phyloP scores from a whole-genome alignment of 352 stramenopile species.

The Phytophthora tubulina region DNA sequence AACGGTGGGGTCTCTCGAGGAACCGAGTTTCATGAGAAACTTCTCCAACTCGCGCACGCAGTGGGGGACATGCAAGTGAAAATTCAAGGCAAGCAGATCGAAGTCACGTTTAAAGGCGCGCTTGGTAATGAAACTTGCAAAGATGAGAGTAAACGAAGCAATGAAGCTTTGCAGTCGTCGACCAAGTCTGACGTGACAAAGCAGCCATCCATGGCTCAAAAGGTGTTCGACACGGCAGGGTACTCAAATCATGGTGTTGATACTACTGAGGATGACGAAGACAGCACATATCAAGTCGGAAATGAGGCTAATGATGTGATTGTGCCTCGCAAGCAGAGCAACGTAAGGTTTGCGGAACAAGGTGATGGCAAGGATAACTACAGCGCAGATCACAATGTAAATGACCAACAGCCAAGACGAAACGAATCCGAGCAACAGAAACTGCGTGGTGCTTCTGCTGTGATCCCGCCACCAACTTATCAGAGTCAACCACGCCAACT shows the following conservation, averaged over 20 bases:
- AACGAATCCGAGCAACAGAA: neutral
- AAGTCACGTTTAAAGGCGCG: slow-evolving; percentile 37
- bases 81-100: slow-evolving; percentile 33
- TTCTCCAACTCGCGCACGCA: slow-evolving; percentile 27
- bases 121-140: slow-evolving; percentile 7
- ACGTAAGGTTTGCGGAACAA: slow-evolving; percentile 14
- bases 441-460: neutral
- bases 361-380: neutral
- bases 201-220: slow-evolving; percentile 5
- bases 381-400: neutral
- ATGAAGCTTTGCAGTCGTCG: neutral
- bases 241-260: too few species aligned
- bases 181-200: neutral
- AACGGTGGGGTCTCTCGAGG: neutral
- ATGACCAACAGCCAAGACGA: neutral
- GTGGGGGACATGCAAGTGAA: slow-evolving; percentile 41
- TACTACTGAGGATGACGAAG: too few species aligned
- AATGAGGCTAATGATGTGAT: neutral
- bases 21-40: slow-evolving; percentile 22
- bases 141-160: neutral
- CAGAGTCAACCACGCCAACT: neutral
- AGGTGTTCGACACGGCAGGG: slow-evolving; percentile 10
- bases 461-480: neutral
- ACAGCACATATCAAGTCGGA: neutral
- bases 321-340: slow-evolving; percentile 24